Evolutionary conservation across 2,329 filamentous ascomycete genomes (phyloP).

Genomic region (Sporothrix brunneoviolacea): DNA sequence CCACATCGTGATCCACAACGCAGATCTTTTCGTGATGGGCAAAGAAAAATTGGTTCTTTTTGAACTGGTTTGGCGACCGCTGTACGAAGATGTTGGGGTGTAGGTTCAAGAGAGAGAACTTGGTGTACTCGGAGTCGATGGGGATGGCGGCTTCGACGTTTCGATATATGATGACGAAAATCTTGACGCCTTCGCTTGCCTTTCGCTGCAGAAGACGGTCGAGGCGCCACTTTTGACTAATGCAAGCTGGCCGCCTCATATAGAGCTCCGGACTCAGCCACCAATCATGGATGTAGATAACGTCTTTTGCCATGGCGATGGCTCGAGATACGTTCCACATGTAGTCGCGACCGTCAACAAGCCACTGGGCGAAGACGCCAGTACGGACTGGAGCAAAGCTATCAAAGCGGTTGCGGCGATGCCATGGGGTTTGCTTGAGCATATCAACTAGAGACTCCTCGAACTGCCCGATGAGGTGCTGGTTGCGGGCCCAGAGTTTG

Average conservation of each 20-base stretch:
- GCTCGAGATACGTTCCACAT: constrained; percentile 99
- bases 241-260: constrained; percentile 84
- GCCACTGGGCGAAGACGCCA: constrained; percentile 87
- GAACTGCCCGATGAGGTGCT: constrained; percentile 83
- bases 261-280: constrained; percentile 93
- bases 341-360: constrained; percentile 93
- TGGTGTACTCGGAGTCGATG: constrained; percentile 97
- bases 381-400: constrained; percentile 88
- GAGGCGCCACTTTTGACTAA: constrained; percentile 96
- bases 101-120: constrained; percentile 88
- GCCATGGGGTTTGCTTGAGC: constrained; percentile 76
- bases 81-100: constrained; percentile 96
- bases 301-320: constrained; percentile 93
- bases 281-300: constrained; percentile 99
- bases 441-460: constrained; percentile 88
- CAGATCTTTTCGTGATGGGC: constrained; percentile 98
- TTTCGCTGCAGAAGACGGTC: constrained; percentile 91
- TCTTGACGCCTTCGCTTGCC: constrained; percentile 89
- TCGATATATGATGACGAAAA: constrained; percentile 95
- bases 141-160: constrained; percentile 96
- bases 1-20: constrained; percentile 90
- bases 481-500: constrained; percentile 84
- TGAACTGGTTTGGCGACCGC: constrained; percentile 92
- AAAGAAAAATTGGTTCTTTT: constrained; percentile 99
- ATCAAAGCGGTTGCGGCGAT: constrained; percentile 74